These are phyloP conservation scores for Aspergillus sp. DNA, from an alignment of 2,329 filamentous ascomycete species.

Conservation along the genomic window DNA sequence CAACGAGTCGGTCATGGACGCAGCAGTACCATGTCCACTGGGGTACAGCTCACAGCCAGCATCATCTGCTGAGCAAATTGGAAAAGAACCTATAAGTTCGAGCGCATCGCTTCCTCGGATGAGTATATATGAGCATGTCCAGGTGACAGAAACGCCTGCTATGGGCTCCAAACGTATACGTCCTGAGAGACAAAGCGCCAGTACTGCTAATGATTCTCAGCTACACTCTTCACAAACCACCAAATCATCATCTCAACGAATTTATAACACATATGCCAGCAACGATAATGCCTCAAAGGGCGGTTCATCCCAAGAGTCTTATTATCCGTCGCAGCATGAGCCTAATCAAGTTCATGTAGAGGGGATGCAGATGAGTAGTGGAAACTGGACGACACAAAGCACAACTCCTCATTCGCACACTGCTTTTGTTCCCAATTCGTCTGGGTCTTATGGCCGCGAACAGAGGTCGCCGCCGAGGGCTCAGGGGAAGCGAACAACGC, in stretches of 20 bases:
- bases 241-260: conserved; percentile 26
- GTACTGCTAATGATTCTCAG: conserved; percentile 1
- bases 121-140: conserved; percentile 14
- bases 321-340: conserved; percentile 5
- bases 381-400: conserved; percentile 10
- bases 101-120: conserved; percentile 12
- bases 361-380: conserved; percentile 16
- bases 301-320: conserved; percentile 11
- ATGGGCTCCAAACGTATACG: conserved; percentile 6
- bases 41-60: conserved; percentile 15
- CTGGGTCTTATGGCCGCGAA: conserved; percentile 11
- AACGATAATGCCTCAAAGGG: conserved; percentile 12
- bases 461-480: conserved; percentile 4
- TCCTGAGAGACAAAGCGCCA: not conserved
- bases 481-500: conserved; percentile 9
- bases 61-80: conserved; percentile 15
- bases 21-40: conserved; percentile 25
- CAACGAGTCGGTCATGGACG: conserved; percentile 27
- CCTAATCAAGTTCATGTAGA: conserved; percentile 2
- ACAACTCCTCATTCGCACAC: conserved; percentile 10
- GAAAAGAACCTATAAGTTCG: conserved; percentile 16
- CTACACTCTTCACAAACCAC: conserved; percentile 14
- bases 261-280: conserved; percentile 26
- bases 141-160: conserved; percentile 26
- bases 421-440: conserved; percentile 18